A percentile compares a stretch with the other conserved stretches of the same genome.
Evolutionary conservation across 1,284 basidiomycete species (phyloP).

Genomic region (Golubevia sp.): DNA sequence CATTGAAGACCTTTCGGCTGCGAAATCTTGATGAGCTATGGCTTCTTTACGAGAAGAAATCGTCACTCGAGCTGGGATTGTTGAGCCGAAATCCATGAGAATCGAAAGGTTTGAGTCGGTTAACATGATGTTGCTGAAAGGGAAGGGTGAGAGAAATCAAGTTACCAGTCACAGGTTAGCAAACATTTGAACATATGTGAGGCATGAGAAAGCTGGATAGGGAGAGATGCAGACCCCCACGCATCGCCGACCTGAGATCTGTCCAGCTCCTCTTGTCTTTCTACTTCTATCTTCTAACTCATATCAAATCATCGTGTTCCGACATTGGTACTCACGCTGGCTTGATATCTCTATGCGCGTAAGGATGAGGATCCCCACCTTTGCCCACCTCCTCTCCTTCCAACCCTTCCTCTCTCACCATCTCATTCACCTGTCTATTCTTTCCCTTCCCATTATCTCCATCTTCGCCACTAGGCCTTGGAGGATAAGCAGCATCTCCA

Average conservation of each 20-base stretch:
- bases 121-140: conserved; percentile 81
- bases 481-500: not conserved
- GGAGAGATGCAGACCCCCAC: not conserved
- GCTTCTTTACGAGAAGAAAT: conserved; percentile 84
- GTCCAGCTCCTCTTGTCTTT: not conserved
- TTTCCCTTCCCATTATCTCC: conserved; percentile 5
- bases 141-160: conserved; percentile 2
- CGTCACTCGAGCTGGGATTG: conserved; percentile 76
- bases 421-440: conserved; percentile 12
- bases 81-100: conserved; percentile 97
- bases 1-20: conserved; percentile 45
- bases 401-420: conserved; percentile 20
- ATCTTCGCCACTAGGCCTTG: not conserved
- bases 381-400: conserved; percentile 60
- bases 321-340: conserved; percentile 78
- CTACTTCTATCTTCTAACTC: too few relatives aligned
- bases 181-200: not conserved
- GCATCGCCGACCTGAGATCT: too few relatives aligned
- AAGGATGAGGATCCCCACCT: conserved; percentile 68
- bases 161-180: conserved; percentile 7
- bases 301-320: too few relatives aligned
- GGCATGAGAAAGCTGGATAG: not conserved
- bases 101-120: conserved; percentile 83
- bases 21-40: conserved; percentile 45
- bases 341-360: conserved; percentile 95